Evolutionary conservation across 2,329 filamentous ascomycete species (phyloP).

Genomic region (Verticillium nubilum): DNA sequence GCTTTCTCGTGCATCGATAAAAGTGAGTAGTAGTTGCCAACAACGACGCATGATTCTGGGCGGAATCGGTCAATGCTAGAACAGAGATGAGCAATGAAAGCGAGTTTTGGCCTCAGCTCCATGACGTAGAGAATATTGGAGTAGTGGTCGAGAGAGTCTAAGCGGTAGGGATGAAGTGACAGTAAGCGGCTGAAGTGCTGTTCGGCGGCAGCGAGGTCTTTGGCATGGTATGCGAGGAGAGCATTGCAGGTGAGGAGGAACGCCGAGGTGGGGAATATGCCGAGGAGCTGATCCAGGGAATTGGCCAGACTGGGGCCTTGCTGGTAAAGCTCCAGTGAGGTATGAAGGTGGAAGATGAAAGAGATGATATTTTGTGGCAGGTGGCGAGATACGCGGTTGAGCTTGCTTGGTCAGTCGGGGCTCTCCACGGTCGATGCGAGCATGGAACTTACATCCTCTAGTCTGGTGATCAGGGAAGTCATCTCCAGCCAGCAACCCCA

Average conservation of each 20-base stretch:
- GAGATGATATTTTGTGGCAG: constrained; percentile 89
- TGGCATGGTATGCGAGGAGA: constrained; percentile 83
- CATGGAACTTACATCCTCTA: constrained; percentile 71
- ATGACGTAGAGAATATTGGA: constrained; percentile 97
- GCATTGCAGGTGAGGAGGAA: constrained; percentile 90
- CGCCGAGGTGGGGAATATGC: constrained; percentile 80
- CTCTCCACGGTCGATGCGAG: too few relatives aligned
- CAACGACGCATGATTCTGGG: constrained; percentile 92
- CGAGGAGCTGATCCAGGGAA: constrained; percentile 70
- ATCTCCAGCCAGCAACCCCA: constrained; percentile 98
- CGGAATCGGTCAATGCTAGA: constrained; percentile 92
- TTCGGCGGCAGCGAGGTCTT: constrained; percentile 66
- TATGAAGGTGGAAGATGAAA: constrained; percentile 88
- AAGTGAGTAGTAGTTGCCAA: constrained; percentile 95
- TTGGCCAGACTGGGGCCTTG: constrained; percentile 69
- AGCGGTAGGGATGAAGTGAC: constrained; percentile 65
- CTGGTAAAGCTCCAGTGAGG: constrained; percentile 87
- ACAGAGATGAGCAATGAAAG: constrained; percentile 87
- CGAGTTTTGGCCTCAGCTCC: constrained; percentile 78
- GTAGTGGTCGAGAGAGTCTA: constrained; percentile 92
- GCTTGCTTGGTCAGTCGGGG: constrained; percentile 36
- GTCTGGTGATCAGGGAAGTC: constrained; percentile 68
- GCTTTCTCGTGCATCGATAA: constrained; percentile 96
- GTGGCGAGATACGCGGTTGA: constrained; percentile 64
- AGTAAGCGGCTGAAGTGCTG: constrained; percentile 72